A percentile compares a stretch with the other conserved stretches of the same genome.
Evolutionary conservation across 345 rosid genomes (phyloP).

Genomic region (Hevea brasiliensis): DNA sequence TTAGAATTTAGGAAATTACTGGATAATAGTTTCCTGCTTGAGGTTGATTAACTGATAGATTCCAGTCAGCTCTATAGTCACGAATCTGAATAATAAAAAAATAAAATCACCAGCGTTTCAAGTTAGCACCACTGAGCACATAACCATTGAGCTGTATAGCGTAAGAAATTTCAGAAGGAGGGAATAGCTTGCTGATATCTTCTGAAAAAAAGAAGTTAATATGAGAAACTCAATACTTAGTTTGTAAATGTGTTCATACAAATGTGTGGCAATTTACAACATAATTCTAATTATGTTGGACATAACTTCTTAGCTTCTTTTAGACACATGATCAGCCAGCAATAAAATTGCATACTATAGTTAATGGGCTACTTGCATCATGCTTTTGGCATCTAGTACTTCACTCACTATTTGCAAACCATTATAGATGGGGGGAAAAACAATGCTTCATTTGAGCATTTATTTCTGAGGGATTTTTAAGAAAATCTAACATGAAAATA

Average conservation of each 20-base stretch:
- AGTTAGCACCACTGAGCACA: not conserved
- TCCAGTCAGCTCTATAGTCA: slow-evolving; percentile 74
- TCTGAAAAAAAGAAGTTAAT: not conserved
- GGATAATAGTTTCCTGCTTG: slow-evolving; percentile 90
- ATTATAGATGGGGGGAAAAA: no score
- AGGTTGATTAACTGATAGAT: slow-evolving; percentile 69
- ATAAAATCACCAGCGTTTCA: not conserved
- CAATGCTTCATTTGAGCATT: no score
- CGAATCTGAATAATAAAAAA: slow-evolving; percentile 47
- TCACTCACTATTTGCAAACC: not conserved
- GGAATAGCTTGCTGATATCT: not conserved
- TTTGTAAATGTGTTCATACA: not conserved
- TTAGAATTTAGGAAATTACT: slow-evolving; percentile 39
- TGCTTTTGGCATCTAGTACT: not conserved
- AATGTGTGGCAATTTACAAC: not conserved
- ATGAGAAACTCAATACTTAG: not conserved
- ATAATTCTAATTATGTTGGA: not conserved
- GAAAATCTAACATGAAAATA: not conserved
- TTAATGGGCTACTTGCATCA: not conserved
- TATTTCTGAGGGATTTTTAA: not conserved
- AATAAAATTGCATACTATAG: not conserved
- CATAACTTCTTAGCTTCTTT: not conserved
- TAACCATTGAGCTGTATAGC: not conserved
- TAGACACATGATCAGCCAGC: not conserved
- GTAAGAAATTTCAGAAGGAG: slow-evolving; percentile 1